Percentiles rank a stretch among this genome's conserved stretches.
Conservation (phyloP, 768 basidiomycete genomes). For the Auricularia cornea region DNA sequence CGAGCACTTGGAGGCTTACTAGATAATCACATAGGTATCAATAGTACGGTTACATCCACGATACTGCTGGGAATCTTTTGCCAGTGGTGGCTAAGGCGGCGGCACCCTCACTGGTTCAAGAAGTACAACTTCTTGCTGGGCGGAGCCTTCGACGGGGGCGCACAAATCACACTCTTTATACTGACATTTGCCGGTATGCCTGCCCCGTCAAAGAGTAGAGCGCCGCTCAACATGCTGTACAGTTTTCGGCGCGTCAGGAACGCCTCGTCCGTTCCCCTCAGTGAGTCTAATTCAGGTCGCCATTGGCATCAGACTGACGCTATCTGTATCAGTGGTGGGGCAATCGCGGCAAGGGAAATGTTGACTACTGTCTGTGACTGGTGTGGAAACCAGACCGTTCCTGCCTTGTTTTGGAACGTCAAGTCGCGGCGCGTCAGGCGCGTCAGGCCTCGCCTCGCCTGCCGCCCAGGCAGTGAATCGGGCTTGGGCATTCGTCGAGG, state of each 20-base stretch:
- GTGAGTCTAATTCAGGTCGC: neutral
- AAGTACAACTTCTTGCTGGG: slow-evolving; percentile 60
- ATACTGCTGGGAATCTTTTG: slow-evolving; percentile 49
- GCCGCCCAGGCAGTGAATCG: too few species aligned
- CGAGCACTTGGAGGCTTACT: neutral
- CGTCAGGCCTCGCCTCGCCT: too few species aligned
- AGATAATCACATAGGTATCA: neutral
- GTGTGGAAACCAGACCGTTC: too few species aligned
- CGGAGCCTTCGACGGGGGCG: slow-evolving; percentile 57
- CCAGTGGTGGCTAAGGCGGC: slow-evolving; percentile 48
- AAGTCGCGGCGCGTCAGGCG: too few species aligned
- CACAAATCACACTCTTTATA: slow-evolving; percentile 56
- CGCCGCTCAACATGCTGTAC: too few species aligned
- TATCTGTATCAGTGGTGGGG: neutral
- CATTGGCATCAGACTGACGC: neutral
- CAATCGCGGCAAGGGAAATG: neutral
- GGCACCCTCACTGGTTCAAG: slow-evolving; percentile 56
- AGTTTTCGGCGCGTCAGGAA: slow-evolving; percentile 52
- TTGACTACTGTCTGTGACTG: neutral
- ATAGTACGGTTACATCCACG: neutral
- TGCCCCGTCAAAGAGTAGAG: too few species aligned
- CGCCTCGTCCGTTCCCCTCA: slow-evolving; percentile 39
- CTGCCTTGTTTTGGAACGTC: too few species aligned
- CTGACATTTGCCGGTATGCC: slow-evolving; percentile 41
- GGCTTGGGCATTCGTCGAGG: too few species aligned